Percentiles rank a stretch among this genome's conserved stretches.
Evolutionary conservation across 805 yeast species (phyloP).

Genomic region (Saccharomycopsis javanensis): DNA sequence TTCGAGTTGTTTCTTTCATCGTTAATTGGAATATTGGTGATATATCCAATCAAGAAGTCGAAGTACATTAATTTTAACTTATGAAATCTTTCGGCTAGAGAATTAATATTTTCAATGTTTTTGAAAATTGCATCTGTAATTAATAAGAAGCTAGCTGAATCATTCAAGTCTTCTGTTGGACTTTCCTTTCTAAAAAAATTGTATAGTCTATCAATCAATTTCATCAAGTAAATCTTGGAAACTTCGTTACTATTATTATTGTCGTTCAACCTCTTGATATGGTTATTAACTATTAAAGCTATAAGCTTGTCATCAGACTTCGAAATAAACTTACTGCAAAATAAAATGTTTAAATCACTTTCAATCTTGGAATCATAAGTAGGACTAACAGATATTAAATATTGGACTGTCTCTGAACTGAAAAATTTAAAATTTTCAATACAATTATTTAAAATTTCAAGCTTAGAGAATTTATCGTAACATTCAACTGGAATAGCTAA

Average conservation of each 20-base stretch:
- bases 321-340: background rate
- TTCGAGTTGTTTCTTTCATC: background rate
- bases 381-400: conserved; percentile 6
- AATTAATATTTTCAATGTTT: background rate
- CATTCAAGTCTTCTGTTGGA: background rate
- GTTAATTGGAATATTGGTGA: background rate
- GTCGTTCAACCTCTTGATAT: background rate
- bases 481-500: conserved; percentile 12
- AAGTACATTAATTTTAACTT: background rate
- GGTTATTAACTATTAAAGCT: background rate
- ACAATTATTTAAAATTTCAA: conserved; percentile 2
- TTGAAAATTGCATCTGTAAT: background rate
- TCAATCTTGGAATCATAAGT: conserved; percentile 9
- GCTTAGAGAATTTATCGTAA: background rate
- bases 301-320: background rate
- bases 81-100: background rate
- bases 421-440: background rate
- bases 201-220: background rate
- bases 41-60: background rate
- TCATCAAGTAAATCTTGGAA: conserved; percentile 1
- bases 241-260: background rate
- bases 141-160: background rate
- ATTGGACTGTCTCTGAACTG: background rate
- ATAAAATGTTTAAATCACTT: background rate
- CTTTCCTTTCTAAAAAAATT: background rate